Percentiles rank a stretch among this genome's conserved stretches.
These are phyloP conservation scores for Ceratopteris richardii DNA, from an alignment of 75 land plant genomes.

Conservation along the genomic window DNA sequence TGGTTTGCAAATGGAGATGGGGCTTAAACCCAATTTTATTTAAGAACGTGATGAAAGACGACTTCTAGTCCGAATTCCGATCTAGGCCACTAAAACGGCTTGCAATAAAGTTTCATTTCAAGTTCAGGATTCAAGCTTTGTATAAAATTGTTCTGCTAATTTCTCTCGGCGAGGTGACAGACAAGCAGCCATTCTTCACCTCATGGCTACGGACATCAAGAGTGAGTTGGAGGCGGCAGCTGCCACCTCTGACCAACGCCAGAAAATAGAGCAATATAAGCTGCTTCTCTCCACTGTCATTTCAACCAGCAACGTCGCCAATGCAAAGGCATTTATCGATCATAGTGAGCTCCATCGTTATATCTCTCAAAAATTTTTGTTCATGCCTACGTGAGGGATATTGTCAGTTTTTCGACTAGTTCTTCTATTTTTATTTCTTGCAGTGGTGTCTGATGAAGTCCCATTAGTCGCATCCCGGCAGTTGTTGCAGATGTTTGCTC, in stretches of 20 bases:
- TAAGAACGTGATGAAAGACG: no score
- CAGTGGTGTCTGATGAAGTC: constrained; percentile 95
- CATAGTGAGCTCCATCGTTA: constrained; percentile 44
- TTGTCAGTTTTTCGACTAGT: background rate
- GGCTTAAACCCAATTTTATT: no score
- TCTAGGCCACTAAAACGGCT: no score
- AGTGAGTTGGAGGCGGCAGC: constrained; percentile 71
- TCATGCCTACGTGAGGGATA: constrained; percentile 1
- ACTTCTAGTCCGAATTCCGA: no score
- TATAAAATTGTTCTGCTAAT: no score
- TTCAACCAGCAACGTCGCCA: constrained; percentile 55
- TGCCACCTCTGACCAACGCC: constrained; percentile 79
- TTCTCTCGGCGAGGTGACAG: no score
- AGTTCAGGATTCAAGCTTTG: no score
- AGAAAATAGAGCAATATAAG: constrained; percentile 95
- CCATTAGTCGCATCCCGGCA: constrained; percentile 89
- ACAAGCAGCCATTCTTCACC: no score
- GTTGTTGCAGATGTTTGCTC: constrained; percentile 80
- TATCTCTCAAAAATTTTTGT: background rate
- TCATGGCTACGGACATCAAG: constrained; percentile 55
- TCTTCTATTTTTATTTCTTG: constrained; percentile 8
- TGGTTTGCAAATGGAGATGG: no score
- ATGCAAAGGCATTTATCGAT: constrained; percentile 86
- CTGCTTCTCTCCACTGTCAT: constrained; percentile 70
- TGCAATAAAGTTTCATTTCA: no score